Percentiles rank a stretch among this genome's conserved stretches.
phyloP scores from a whole-genome alignment of 306 rosid genomes.

The Trichosanthes truncata region DNA sequence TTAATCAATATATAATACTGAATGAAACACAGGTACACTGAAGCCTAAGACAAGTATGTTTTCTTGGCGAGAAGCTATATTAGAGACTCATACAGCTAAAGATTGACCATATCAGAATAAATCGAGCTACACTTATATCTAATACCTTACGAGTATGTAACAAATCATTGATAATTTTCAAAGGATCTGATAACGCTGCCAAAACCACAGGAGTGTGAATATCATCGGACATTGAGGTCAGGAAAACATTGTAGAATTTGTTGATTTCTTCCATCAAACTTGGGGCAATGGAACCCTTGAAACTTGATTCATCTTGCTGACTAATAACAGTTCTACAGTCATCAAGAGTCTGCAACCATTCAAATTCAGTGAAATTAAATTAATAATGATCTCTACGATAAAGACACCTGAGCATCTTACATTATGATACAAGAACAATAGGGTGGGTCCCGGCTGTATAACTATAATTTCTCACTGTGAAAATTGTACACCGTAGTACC shows the following conservation, averaged over 20 bases:
- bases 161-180: constrained; percentile 78
- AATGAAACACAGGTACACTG: neutral
- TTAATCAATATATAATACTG: neutral
- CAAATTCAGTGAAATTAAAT: neutral
- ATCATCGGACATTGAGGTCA: constrained; percentile 86
- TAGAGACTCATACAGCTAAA: neutral
- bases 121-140: neutral
- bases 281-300: constrained; percentile 45
- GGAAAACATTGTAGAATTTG: constrained; percentile 41
- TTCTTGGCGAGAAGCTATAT: neutral
- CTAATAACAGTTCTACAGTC: constrained; percentile 64
- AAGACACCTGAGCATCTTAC: neutral
- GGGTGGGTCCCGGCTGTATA: neutral
- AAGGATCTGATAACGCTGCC: constrained; percentile 77
- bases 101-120: neutral
- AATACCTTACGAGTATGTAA: constrained; percentile 78
- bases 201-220: constrained; percentile 78
- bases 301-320: constrained; percentile 45
- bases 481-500: constrained; percentile 26
- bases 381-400: neutral
- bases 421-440: neutral
- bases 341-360: constrained; percentile 56
- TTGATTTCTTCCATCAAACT: constrained; percentile 36
- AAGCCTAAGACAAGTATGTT: neutral
- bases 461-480: neutral